Evolutionary conservation across 257 asterid species (phyloP), one percentile per base, ranked within the genome.

Genomic region (Ligustrum vulgare): DNA sequence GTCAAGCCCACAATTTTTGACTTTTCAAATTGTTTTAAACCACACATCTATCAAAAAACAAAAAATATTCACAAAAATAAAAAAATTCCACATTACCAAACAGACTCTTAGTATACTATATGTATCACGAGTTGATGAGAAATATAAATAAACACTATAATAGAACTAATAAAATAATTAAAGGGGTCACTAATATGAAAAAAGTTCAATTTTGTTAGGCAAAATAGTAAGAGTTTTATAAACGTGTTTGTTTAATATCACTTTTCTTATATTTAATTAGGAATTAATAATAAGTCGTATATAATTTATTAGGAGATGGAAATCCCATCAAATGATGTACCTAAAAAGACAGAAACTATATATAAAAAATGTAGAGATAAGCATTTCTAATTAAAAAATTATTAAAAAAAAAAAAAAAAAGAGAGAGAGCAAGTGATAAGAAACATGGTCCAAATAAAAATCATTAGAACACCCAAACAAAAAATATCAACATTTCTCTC

Each of bases 341-440:
- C 23, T 16, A 54, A 54, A n/a, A 54, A n/a, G 25, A 54, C 28
- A 54, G 8, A 54, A 54, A 54, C 12, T 16, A 54, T 5, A 7
- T 69, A 56, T 72, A 35, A 56, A 20, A 18, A 28, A 74, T 25
- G 45, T 39, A 15, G 16, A 64, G 45, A 31, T 20, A 32, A 63
- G 70, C 31, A 15, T 73, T 68, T 73, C 67, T 74, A 41, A 37
- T 32, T 28, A 43, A 36, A 35, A 33, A 33, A 54, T 10, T 28
- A 15, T 32, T 51, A 28, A 60, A 54, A 33, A 71, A 71, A 60
- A 54, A 33, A 71, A 71, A 28, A 60, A 54, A 33, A 71, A 71
- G n/a, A n/a, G n/a, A n/a, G n/a, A n/a, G n/a, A n/a, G 39, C 4
- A 18, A n/a, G 25, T 45, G 4, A 8, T 32, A 32, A 49, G 45